Evolutionary conservation across 345 rosid species (phyloP).

Genomic region (Syzygium grande): DNA sequence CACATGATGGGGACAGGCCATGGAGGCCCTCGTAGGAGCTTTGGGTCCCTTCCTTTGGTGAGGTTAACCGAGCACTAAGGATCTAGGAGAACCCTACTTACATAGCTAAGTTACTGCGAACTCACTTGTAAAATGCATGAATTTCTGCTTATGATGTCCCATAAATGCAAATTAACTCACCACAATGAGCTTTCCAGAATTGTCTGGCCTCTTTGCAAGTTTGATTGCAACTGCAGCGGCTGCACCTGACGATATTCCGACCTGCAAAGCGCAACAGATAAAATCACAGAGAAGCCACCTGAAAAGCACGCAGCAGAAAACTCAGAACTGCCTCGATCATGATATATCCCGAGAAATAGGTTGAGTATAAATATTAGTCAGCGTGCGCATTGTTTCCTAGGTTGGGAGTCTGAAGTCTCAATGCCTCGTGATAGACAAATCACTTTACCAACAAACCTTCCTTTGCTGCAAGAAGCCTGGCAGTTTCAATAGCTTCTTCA

Average conservation of each 20-base stretch:
- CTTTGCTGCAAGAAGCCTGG: constrained; percentile 60
- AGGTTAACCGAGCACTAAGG: no score
- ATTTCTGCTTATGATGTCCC: background rate
- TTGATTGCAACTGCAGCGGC: constrained; percentile 50
- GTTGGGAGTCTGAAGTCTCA: background rate
- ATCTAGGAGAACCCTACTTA: no score
- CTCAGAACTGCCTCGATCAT: background rate
- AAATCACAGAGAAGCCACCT: background rate
- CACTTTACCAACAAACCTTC: constrained; percentile 79
- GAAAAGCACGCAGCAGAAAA: background rate
- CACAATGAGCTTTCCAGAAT: constrained; percentile 56
- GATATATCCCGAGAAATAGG: background rate
- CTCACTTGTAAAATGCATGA: background rate
- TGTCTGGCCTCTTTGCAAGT: constrained; percentile 53
- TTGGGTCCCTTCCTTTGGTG: no score
- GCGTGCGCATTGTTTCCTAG: background rate
- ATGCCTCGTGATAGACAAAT: background rate
- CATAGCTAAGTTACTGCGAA: background rate
- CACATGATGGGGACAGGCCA: no score
- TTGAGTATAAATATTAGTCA: background rate
- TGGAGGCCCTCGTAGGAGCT: no score
- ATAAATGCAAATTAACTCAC: constrained; percentile 16
- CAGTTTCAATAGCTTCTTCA: constrained; percentile 76
- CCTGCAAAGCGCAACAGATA: constrained; percentile 21
- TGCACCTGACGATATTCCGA: constrained; percentile 57